phyloP scores from a whole-genome alignment of 352 stramenopile genomes.

The Blastocystis sp. region DNA sequence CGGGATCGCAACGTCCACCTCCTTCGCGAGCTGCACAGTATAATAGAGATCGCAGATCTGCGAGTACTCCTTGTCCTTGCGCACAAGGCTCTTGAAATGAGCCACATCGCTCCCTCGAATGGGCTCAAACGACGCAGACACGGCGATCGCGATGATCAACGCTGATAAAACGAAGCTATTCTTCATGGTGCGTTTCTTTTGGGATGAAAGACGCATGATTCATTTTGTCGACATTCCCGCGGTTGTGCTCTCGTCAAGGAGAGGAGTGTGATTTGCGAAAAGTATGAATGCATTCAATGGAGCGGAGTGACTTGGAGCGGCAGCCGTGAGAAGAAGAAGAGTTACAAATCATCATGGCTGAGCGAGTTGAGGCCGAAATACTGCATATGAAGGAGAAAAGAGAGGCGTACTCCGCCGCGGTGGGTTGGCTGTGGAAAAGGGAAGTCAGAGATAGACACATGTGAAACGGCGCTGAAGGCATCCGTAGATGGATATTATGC shows the following conservation, averaged over 20 bases:
- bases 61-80: conserved; percentile 1
- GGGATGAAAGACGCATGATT: too few relatives aligned
- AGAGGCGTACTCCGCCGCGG: conserved; percentile 30
- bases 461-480: neutral
- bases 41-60: conserved; percentile 36
- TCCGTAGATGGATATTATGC: neutral
- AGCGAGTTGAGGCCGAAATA: conserved; percentile 22
- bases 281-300: neutral
- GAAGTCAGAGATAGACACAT: conserved; percentile 18
- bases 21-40: conserved; percentile 18
- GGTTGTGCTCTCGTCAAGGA: neutral
- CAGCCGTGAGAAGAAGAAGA: neutral
- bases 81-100: conserved; percentile 12
- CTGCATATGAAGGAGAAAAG: conserved; percentile 12
- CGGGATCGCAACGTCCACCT: neutral
- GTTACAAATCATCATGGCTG: conserved; percentile 9
- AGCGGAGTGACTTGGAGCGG: neutral
- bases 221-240: neutral
- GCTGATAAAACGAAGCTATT: neutral
- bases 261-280: neutral
- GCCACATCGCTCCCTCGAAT: conserved; percentile 24
- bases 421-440: neutral
- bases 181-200: conserved; percentile 6
- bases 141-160: neutral
- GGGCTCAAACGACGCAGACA: conserved; percentile 1